phyloP scores from a whole-genome alignment of 371 early-diverging fungal species.

The Actinomortierella wolfii region DNA sequence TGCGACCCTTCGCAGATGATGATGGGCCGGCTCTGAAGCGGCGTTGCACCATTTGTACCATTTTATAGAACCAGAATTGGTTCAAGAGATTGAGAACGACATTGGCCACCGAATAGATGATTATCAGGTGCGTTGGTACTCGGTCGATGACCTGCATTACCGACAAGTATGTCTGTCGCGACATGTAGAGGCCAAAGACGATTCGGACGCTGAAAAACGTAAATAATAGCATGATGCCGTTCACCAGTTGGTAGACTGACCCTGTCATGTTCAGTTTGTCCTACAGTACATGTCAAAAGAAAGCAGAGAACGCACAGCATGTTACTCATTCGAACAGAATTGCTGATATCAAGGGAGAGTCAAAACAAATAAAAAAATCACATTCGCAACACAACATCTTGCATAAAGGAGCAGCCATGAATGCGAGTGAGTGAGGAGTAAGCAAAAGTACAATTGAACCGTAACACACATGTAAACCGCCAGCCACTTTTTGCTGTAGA shows the following conservation, averaged over 20 bases:
- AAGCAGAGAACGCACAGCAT: background rate
- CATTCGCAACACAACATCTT: too few relatives aligned
- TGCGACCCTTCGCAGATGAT: too few relatives aligned
- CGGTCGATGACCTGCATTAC: conserved; percentile 55
- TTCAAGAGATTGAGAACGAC: conserved; percentile 71
- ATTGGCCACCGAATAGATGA: conserved; percentile 68
- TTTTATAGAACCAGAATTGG: conserved; percentile 80
- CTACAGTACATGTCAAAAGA: conserved; percentile 31
- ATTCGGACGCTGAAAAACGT: conserved; percentile 82
- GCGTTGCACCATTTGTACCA: conserved; percentile 55
- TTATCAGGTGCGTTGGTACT: conserved; percentile 57
- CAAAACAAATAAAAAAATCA: background rate
- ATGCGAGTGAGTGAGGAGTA: too few relatives aligned
- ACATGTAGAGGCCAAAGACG: conserved; percentile 79
- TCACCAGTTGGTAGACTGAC: conserved; percentile 73
- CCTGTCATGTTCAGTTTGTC: conserved; percentile 85
- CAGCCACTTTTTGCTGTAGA: background rate
- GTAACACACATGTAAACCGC: too few relatives aligned
- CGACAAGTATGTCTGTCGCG: conserved; percentile 59
- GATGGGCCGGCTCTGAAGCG: conserved; percentile 16
- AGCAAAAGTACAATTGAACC: too few relatives aligned
- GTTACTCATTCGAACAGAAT: background rate
- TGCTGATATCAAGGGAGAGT: background rate
- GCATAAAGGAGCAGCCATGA: too few relatives aligned
- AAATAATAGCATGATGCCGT: conserved; percentile 74